Percentiles rank a stretch among this genome's conserved stretches.
Conservation (phyloP, 169 alveolate genomes). For the Cryptosporidium bovis region DNA sequence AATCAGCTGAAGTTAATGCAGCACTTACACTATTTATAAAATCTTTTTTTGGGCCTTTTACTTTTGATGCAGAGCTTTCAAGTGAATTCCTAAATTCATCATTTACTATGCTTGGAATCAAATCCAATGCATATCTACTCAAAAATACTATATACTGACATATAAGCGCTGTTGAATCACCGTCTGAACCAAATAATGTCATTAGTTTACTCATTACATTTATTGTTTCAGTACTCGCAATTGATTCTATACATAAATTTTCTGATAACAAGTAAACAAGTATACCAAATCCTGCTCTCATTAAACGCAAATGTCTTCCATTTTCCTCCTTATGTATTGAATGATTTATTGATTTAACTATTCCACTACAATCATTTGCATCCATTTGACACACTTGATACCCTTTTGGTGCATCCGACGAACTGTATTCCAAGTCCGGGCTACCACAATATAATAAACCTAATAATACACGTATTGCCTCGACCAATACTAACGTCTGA, state of each 20-base stretch:
- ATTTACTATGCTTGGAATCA: slow-evolving; percentile 48
- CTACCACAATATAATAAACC: slow-evolving; percentile 81
- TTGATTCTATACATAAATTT: slow-evolving; percentile 79
- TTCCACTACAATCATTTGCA: slow-evolving; percentile 50
- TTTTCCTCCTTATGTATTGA: slow-evolving; percentile 77
- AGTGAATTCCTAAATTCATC: slow-evolving; percentile 36
- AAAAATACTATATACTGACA: slow-evolving; percentile 34
- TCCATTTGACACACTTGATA: slow-evolving; percentile 71
- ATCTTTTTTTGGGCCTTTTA: slow-evolving; percentile 42
- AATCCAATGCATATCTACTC: slow-evolving; percentile 28
- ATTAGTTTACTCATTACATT: slow-evolving; percentile 77
- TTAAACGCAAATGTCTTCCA: slow-evolving; percentile 81
- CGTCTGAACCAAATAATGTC: slow-evolving; percentile 77
- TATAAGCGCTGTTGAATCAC: slow-evolving; percentile 31
- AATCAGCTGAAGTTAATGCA: slow-evolving; percentile 29
- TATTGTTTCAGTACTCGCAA: slow-evolving; percentile 78
- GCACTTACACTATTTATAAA: slow-evolving; percentile 34
- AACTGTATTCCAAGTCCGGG: slow-evolving; percentile 61
- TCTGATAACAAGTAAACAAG: slow-evolving; percentile 79
- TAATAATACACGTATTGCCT: slow-evolving; percentile 84
- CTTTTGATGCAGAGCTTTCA: slow-evolving; percentile 41
- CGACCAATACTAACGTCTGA: slow-evolving; percentile 87
- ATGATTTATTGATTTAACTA: slow-evolving; percentile 31
- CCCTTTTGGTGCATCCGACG: slow-evolving; percentile 72
- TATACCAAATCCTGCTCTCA: slow-evolving; percentile 80